Evolutionary conservation across 2,329 filamentous ascomycete species (phyloP), one percentile per base, ranked within the genome.

Genomic region (Botrytis sinoallii): DNA sequence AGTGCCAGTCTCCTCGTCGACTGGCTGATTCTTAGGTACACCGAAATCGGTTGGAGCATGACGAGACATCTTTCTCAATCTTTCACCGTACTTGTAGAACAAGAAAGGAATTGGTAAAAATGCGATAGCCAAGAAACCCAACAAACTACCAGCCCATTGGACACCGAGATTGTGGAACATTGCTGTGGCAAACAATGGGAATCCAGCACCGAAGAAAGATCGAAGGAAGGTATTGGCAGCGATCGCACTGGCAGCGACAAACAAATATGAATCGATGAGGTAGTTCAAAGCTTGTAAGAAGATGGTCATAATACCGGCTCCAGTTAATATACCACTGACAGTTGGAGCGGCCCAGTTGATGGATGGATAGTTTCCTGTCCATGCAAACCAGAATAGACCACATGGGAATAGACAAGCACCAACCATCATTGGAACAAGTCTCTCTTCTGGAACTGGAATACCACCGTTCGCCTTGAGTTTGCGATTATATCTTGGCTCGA

Each of bases 401-500:
- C 77, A 80, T 40, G 74, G 81, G 59, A 81, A 82, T 38, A 79
- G 65, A 35, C 85, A 75, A 10, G 83, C 81, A 32, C 84, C 84
- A 25, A 83, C 25, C 76, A 83, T 83, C 7, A 83, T 83, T 40
- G 84, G 77, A 25, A 83, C 77, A 14, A 86, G 46, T 83, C 84
- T 7, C 82, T 76, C 78, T 59, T 69, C 79, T 78, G 86, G 80
- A n/a, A 83, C 76, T 14, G 81, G 78, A 10, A 77, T 75, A 4
- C 79, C 80, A 22, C 74, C 66, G 29, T 82, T 77, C 38, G 78
- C 77, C 52, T 77, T 75, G 20, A 82, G 71, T 35, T 80, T 79
- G 78, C 87, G 86, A 78, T 88, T 87, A 82, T 95, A 95, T 81
- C 85, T 85, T 38, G 89, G 88, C 79, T 87, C 86, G 61, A 88